These are phyloP conservation scores for Acanthochlamys bracteata DNA, from an alignment of 106 monocot genomes.

Conservation along the genomic window DNA sequence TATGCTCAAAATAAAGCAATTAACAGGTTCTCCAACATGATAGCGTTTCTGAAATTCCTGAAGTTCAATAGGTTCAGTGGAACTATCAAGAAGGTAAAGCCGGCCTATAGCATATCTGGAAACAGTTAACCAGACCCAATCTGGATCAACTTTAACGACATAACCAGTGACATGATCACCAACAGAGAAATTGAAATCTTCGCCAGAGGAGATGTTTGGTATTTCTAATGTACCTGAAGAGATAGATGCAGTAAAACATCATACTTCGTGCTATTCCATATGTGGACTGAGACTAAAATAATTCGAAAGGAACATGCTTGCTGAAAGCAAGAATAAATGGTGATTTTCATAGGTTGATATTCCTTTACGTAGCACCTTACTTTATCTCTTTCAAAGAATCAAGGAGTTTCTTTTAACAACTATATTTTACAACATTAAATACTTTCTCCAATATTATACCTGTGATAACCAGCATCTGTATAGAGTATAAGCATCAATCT, in stretches of 20 bases:
- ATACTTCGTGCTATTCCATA: no score
- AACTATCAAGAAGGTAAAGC: constrained; percentile 74
- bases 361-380: no score
- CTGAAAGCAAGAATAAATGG: no score
- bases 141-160: constrained; percentile 61
- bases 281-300: no score
- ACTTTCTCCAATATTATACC: no score
- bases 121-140: constrained; percentile 68
- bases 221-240: not conserved
- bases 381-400: no score
- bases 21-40: constrained; percentile 46
- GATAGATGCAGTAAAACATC: not conserved
- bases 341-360: no score
- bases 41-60: constrained; percentile 60
- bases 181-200: constrained; percentile 39
- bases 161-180: constrained; percentile 53
- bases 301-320: no score
- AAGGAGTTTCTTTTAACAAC: no score
- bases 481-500: no score
- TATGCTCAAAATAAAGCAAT: constrained; percentile 44
- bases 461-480: no score
- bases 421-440: no score
- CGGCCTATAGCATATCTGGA: constrained; percentile 37
- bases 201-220: not conserved
- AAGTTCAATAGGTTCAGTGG: constrained; percentile 71